phyloP scores from a whole-genome alignment of 768 basidiomycete species.

The Agaricus sinodeliciosus region DNA sequence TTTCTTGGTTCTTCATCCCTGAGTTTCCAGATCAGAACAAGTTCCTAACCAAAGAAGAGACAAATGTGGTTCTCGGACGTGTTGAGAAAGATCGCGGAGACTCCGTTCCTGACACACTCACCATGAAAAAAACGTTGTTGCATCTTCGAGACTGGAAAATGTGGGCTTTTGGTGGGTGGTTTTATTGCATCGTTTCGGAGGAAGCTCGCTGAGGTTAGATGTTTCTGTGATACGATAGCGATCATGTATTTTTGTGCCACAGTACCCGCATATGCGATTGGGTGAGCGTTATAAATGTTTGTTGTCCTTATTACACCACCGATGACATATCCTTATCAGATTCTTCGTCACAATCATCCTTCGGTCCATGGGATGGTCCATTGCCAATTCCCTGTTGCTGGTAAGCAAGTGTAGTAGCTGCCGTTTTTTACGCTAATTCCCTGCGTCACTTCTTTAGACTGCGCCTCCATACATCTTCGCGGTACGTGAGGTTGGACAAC shows the following conservation, averaged over 20 bases:
- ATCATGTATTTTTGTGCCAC: slow-evolving; percentile 46
- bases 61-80: slow-evolving; percentile 33
- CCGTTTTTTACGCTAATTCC: not conserved
- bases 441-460: slow-evolving; percentile 22
- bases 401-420: slow-evolving; percentile 17
- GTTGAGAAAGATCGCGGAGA: slow-evolving; percentile 45
- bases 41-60: slow-evolving; percentile 36
- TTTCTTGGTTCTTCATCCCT: slow-evolving; percentile 38
- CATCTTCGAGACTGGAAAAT: slow-evolving; percentile 42
- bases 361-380: slow-evolving; percentile 42
- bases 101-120: slow-evolving; percentile 37
- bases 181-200: not conserved
- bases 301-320: not conserved
- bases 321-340: slow-evolving; percentile 15
- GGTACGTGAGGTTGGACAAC: slow-evolving; percentile 22
- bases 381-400: slow-evolving; percentile 33
- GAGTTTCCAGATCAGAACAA: slow-evolving; percentile 43
- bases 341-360: slow-evolving; percentile 43
- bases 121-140: slow-evolving; percentile 25
- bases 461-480: slow-evolving; percentile 44
- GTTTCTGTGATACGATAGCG: slow-evolving; percentile 18
- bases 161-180: slow-evolving; percentile 35
- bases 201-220: not conserved
- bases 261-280: slow-evolving; percentile 42
- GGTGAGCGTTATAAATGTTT: slow-evolving; percentile 22